A percentile compares a stretch with the other conserved stretches of the same genome.
These are phyloP conservation scores for Rhamnella rubrinervis DNA, from an alignment of 331 rosid species.

Conservation along the genomic window DNA sequence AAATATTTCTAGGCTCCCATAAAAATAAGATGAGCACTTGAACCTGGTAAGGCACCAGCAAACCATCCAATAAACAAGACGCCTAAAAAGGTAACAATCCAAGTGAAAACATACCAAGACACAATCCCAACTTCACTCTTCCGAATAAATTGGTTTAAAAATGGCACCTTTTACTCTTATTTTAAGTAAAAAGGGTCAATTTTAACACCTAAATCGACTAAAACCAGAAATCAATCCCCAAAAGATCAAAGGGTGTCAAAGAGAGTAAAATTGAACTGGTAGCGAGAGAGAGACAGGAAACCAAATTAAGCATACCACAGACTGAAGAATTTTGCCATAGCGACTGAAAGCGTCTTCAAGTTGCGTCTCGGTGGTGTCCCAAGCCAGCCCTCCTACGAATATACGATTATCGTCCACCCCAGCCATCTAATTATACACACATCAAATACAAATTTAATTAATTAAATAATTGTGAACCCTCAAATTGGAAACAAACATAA, in stretches of 20 bases:
- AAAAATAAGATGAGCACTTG: too few relatives aligned
- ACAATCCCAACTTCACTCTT: too few relatives aligned
- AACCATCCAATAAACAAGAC: too few relatives aligned
- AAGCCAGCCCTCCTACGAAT: constrained; percentile 70
- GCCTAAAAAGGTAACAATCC: too few relatives aligned
- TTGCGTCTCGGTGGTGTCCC: constrained; percentile 61
- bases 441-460: background rate
- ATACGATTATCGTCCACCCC: constrained; percentile 64
- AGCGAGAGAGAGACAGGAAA: background rate
- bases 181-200: too few relatives aligned
- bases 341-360: constrained; percentile 64
- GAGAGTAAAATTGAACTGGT: background rate
- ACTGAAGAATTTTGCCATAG: constrained; percentile 58
- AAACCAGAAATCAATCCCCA: background rate
- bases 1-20: too few relatives aligned
- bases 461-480: too few relatives aligned
- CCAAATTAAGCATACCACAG: constrained; percentile 38
- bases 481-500: too few relatives aligned
- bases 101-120: too few relatives aligned
- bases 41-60: too few relatives aligned
- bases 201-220: background rate
- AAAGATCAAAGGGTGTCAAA: background rate
- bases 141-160: too few relatives aligned
- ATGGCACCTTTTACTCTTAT: too few relatives aligned
- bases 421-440: constrained; percentile 33